Conservation (phyloP, 495 filamentous ascomycete species). For the Pseudevernia furfuracea region DNA sequence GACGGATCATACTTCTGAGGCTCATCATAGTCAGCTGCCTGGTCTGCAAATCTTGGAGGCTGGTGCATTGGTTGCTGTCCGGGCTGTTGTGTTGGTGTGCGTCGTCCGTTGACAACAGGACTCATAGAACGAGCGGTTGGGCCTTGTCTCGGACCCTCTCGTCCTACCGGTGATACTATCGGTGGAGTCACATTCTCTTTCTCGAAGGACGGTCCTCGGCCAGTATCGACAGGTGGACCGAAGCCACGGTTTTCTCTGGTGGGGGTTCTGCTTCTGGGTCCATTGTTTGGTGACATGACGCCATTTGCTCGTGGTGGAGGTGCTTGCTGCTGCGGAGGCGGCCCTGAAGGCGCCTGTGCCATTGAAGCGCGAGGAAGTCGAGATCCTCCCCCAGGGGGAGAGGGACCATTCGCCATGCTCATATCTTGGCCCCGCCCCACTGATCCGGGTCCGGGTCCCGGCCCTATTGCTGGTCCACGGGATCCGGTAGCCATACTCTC, state of each 20-base stretch:
- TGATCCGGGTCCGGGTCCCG: conserved; percentile 27
- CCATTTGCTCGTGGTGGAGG: conserved; percentile 62
- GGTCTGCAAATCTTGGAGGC: conserved; percentile 16
- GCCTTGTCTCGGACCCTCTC: conserved; percentile 36
- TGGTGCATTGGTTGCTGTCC: conserved; percentile 30
- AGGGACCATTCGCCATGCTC: conserved; percentile 25
- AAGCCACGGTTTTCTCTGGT: conserved; percentile 45
- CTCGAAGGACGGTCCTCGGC: conserved; percentile 38
- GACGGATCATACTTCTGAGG: conserved; percentile 17
- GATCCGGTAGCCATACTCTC: conserved; percentile 45
- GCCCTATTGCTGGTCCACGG: conserved; percentile 26
- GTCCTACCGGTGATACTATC: conserved; percentile 22
- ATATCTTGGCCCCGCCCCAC: conserved; percentile 23
- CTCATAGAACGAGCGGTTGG: conserved; percentile 29
- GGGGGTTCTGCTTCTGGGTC: conserved; percentile 53
- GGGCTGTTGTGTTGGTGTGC: conserved; percentile 52
- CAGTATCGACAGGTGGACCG: conserved; percentile 47
- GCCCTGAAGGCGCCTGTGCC: conserved; percentile 66
- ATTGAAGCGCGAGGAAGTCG: conserved; percentile 63
- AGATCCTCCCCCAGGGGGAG: conserved; percentile 41
- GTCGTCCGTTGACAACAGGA: conserved; percentile 47
- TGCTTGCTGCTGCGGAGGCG: conserved; percentile 79
- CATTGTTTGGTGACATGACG: conserved; percentile 32
- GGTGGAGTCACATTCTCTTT: conserved; percentile 49
- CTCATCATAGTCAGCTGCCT: conserved; percentile 19